Conservation (phyloP, 2,329 filamentous ascomycete species). For the Sarocladiaceae sp. region DNA sequence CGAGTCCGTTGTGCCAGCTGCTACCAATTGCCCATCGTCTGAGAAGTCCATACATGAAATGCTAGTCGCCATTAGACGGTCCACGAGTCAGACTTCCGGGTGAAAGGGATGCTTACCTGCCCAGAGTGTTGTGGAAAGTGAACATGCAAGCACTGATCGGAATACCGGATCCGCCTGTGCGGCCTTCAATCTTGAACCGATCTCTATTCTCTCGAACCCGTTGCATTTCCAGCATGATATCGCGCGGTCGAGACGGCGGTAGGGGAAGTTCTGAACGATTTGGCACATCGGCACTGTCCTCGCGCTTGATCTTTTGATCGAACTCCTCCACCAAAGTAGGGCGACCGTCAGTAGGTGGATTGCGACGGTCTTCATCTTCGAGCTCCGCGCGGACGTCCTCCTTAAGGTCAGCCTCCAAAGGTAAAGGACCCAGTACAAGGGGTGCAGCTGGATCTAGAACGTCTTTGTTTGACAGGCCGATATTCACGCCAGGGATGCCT, state of each 20-base stretch:
- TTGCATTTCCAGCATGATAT: conserved; percentile 91
- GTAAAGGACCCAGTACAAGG: conserved; percentile 75
- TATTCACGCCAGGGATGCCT: conserved; percentile 60
- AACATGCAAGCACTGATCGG: conserved; percentile 93
- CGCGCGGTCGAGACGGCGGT: conserved; percentile 80
- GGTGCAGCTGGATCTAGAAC: conserved; percentile 51
- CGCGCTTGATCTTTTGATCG: conserved; percentile 81
- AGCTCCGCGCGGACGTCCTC: conserved; percentile 85
- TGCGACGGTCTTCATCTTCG: conserved; percentile 75
- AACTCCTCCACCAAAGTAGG: conserved; percentile 81
- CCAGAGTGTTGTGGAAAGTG: conserved; percentile 94
- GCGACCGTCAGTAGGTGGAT: conserved; percentile 67
- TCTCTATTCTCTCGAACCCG: conserved; percentile 92
- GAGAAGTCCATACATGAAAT: conserved; percentile 96
- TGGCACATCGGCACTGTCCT: conserved; percentile 82
- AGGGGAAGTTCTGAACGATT: conserved; percentile 76
- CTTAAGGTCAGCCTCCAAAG: conserved; percentile 77
- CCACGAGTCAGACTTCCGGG: not conserved
- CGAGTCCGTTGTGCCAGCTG: conserved; percentile 86
- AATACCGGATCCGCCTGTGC: conserved; percentile 78
- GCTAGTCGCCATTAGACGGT: conserved; percentile 37
- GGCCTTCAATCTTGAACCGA: conserved; percentile 80
- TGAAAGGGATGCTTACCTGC: conserved; percentile 56
- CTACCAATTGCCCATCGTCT: conserved; percentile 80
- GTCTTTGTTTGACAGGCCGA: conserved; percentile 57